Evolutionary conservation across 345 rosid genomes (phyloP).

Genomic region (Salix udensis): DNA sequence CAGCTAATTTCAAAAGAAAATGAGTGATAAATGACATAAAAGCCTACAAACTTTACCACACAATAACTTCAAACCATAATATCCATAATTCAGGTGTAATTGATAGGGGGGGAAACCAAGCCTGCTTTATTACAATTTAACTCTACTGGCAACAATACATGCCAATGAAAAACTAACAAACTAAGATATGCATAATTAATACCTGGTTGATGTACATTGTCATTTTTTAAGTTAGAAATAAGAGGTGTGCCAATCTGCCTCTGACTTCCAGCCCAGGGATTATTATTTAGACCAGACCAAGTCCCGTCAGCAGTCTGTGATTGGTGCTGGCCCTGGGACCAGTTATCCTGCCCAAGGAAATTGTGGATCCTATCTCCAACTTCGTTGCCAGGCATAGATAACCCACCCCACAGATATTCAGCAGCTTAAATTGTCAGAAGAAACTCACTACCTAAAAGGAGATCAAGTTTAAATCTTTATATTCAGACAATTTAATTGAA

Average conservation of each 20-base stretch:
- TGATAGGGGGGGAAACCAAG: background rate
- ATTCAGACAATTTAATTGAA: slow-evolving; percentile 3
- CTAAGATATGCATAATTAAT: slow-evolving; percentile 12
- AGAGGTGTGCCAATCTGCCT: slow-evolving; percentile 54
- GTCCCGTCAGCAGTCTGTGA: slow-evolving; percentile 54
- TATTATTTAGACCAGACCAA: slow-evolving; percentile 59
- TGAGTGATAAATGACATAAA: background rate
- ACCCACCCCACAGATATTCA: slow-evolving; percentile 29
- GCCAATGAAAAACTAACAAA: slow-evolving; percentile 11
- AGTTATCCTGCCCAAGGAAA: slow-evolving; percentile 70
- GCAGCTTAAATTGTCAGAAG: slow-evolving; percentile 26
- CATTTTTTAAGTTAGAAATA: slow-evolving; percentile 52
- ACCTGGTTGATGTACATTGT: slow-evolving; percentile 61
- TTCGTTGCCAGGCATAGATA: slow-evolving; percentile 97
- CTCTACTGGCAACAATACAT: slow-evolving; percentile 1
- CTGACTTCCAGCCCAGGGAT: slow-evolving; percentile 53
- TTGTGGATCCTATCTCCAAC: slow-evolving; percentile 86
- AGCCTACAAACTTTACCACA: background rate
- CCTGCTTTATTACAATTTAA: background rate
- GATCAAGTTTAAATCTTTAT: slow-evolving; percentile 13
- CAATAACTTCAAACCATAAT: slow-evolving; percentile 9
- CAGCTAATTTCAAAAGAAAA: slow-evolving; percentile 49
- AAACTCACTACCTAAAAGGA: slow-evolving; percentile 26
- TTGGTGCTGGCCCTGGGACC: slow-evolving; percentile 62
- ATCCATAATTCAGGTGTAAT: background rate